These are phyloP conservation scores for Phytophthora pistaciae DNA, from an alignment of 352 stramenopile genomes.

Conservation along the genomic window DNA sequence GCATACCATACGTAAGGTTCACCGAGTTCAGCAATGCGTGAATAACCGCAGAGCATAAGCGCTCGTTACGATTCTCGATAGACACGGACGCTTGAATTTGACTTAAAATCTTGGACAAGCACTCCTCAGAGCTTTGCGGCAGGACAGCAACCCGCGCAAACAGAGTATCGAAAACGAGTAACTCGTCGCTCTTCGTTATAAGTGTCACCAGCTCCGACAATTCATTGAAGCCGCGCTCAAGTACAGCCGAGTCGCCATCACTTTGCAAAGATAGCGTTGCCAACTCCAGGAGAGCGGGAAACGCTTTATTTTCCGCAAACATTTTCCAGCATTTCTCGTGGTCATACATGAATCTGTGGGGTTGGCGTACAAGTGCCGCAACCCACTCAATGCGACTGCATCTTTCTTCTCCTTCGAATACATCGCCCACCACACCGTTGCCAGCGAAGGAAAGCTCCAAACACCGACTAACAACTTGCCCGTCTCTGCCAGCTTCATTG, in stretches of 20 bases:
- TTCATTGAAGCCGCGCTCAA: slow-evolving; percentile 43
- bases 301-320: slow-evolving; percentile 56
- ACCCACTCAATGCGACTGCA: slow-evolving; percentile 45
- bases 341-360: slow-evolving; percentile 57
- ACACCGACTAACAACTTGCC: slow-evolving; percentile 65
- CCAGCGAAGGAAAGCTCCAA: slow-evolving; percentile 71
- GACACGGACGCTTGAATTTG: slow-evolving; percentile 58
- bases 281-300: slow-evolving; percentile 63
- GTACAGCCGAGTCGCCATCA: slow-evolving; percentile 1
- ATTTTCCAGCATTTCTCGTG: slow-evolving; percentile 67
- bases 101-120: slow-evolving; percentile 55
- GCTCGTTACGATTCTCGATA: slow-evolving; percentile 54
- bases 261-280: slow-evolving; percentile 47
- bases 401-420: slow-evolving; percentile 57
- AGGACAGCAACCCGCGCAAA: slow-evolving; percentile 49
- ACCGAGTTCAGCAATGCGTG: slow-evolving; percentile 75
- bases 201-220: slow-evolving; percentile 55
- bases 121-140: slow-evolving; percentile 34
- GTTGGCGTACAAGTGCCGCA: slow-evolving; percentile 56
- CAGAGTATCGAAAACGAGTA: slow-evolving; percentile 47
- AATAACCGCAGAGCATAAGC: slow-evolving; percentile 67
- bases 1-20: slow-evolving; percentile 63
- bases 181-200: slow-evolving; percentile 54
- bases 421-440: slow-evolving; percentile 47
- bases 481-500: slow-evolving; percentile 52